Conservation (phyloP, 305 asterid genomes). For the Fraxinus platypoda region DNA sequence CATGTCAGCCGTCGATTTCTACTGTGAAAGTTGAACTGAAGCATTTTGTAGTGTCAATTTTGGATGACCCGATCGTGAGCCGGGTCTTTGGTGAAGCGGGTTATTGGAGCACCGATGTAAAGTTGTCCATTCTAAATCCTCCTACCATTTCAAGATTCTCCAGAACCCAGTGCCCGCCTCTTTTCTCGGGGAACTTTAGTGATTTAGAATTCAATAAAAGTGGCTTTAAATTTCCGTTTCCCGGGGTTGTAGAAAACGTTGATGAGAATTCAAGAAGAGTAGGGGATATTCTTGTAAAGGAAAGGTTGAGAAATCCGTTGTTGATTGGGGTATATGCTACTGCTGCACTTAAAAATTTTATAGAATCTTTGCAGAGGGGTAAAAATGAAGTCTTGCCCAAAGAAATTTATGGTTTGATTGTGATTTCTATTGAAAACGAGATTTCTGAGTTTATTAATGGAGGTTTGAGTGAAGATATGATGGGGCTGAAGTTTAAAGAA, state of each 20-base stretch:
- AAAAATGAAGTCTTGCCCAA: constrained; percentile 48
- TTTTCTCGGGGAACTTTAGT: constrained; percentile 41
- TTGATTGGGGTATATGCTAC: constrained; percentile 65
- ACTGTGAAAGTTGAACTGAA: constrained; percentile 74
- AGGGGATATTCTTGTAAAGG: constrained; percentile 49
- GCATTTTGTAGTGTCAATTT: constrained; percentile 72
- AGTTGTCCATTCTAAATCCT: constrained; percentile 68
- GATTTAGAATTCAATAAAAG: constrained; percentile 47
- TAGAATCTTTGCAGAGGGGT: constrained; percentile 45
- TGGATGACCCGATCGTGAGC: constrained; percentile 93
- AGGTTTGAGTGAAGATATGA: constrained; percentile 39
- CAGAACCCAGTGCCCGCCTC: constrained; percentile 50
- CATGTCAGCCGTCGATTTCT: constrained; percentile 54
- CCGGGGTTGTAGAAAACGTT: constrained; percentile 33
- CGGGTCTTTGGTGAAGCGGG: constrained; percentile 94
- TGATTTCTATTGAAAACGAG: constrained; percentile 51
- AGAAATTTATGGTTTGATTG: constrained; percentile 51
- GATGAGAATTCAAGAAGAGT: constrained; percentile 66
- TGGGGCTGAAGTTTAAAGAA: constrained; percentile 55
- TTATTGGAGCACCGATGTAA: constrained; percentile 70
- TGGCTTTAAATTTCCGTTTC: constrained; percentile 53
- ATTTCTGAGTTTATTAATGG: constrained; percentile 42
- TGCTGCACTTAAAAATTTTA: constrained; percentile 48
- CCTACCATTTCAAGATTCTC: constrained; percentile 55
- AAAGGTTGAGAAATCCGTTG: constrained; percentile 56